These are phyloP conservation scores for Bacterosira constricta DNA, from an alignment of 108 stramenopile species.

Conservation along the genomic window DNA sequence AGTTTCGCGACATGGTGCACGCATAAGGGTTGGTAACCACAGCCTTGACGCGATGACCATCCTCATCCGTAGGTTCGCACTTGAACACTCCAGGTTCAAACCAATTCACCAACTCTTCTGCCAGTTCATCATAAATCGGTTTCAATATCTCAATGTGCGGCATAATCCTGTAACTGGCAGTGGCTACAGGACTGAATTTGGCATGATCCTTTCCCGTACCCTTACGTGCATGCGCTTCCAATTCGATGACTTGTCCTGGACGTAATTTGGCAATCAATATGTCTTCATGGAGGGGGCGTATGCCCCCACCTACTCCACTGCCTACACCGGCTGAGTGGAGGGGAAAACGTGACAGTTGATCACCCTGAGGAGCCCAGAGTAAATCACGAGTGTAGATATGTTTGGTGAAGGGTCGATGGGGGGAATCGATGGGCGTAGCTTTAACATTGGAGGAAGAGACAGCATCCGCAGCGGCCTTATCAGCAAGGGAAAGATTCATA, in stretches of 20 bases:
- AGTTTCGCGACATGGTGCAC: constrained; percentile 97
- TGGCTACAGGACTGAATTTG: constrained; percentile 97
- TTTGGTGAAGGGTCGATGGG: constrained; percentile 81
- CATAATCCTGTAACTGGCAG: constrained; percentile 93
- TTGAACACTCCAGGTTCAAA: constrained; percentile 89
- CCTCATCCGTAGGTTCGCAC: constrained; percentile 63
- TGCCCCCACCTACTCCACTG: constrained; percentile 37
- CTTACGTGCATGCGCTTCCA: constrained; percentile 88
- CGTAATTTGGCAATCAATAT: constrained; percentile 95
- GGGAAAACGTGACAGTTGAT: constrained; percentile 75
- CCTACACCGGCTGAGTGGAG: constrained; percentile 28
- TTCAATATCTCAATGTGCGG: constrained; percentile 72
- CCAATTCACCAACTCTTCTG: constrained; percentile 84
- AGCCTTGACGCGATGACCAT: constrained; percentile 53
- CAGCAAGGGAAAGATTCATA: constrained; percentile 47
- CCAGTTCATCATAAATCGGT: constrained; percentile 79
- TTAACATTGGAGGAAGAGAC: constrained; percentile 14
- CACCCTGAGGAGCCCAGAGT: constrained; percentile 93
- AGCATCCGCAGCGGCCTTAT: constrained; percentile 45
- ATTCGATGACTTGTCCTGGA: constrained; percentile 92
- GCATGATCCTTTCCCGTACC: constrained; percentile 97
- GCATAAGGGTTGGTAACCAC: constrained; percentile 87
- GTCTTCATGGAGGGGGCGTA: constrained; percentile 85
- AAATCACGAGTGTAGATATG: constrained; percentile 83
- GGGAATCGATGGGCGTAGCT: constrained; percentile 61